Evolutionary conservation across 2,329 filamentous ascomycete species (phyloP), one percentile per base, ranked within the genome.

Genomic region (Biscogniauxia mediterranea): DNA sequence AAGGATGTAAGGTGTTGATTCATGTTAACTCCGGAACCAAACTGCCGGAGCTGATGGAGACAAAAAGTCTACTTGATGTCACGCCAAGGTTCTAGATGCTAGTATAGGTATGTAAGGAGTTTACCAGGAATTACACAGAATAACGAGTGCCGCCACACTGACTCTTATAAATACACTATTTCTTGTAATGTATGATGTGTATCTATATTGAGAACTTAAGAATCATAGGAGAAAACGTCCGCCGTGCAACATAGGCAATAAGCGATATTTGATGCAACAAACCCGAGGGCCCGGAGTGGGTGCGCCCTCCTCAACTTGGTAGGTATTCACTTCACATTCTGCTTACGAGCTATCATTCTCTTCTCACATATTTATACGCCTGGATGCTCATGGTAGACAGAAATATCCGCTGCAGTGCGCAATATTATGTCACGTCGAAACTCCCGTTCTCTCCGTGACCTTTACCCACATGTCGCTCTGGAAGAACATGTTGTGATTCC

Each of bases 391-490:
- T 9, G 28, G 11, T 9, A 32, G 7, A 32, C 28, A 13, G 38
- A 46, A n/a, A 2, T n/a, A 2, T 38, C 9, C 32, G 8, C 32
- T 9, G 7, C 2, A 38, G 32, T 38, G 32, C 8, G 32, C 32
- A 6, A 9, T 11, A 38, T 38, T 15, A 38, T 38, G 13, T 38
- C 32, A 38, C 32, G 3, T 38, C 7, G 9, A 38, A 9, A 38
- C 13, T 6, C 38, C 38, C 38, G 15, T 6, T 11, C 38, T 46
- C 42, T 66, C 63, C 0, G 64, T 68, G 13, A 67, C 28, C 51
- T 59, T 64, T 19, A 68, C 61, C 66, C 63, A 66, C 68, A 68
- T 64, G 21, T 63, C n/a, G 20, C 57, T 64, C 61, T 68, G 58
- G 25, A 67, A 57, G 42, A 60, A 61, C 25, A 66, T 61, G 11